These are phyloP conservation scores for Durio zibethinus DNA, from an alignment of 345 rosid species.

Conservation along the genomic window DNA sequence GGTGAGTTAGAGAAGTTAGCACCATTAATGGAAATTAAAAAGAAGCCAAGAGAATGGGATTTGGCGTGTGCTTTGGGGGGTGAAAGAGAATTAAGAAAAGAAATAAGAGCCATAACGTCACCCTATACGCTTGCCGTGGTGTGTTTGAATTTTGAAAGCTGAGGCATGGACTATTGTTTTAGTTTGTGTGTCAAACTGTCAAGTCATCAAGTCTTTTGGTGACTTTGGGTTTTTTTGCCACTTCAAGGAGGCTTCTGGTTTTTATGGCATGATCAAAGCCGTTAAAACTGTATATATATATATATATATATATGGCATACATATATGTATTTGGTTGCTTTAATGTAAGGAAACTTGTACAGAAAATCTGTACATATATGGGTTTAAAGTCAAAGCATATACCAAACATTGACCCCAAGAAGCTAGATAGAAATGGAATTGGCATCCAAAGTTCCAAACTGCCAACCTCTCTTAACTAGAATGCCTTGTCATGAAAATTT, in stretches of 20 bases:
- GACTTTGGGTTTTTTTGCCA: background rate
- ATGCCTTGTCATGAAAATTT: background rate
- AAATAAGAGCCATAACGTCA: background rate
- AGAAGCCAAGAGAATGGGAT: conserved; percentile 17
- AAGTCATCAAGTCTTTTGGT: background rate
- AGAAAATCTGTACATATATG: too few species aligned
- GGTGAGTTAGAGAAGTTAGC: conserved; percentile 29
- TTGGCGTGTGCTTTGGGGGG: conserved; percentile 22
- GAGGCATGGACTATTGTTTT: background rate
- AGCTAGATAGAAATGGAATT: background rate
- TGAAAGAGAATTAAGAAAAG: background rate
- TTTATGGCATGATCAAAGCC: background rate
- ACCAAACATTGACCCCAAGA: conserved; percentile 5
- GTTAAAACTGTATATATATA: background rate
- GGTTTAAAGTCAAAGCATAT: background rate
- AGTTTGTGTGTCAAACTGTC: background rate
- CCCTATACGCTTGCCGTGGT: background rate
- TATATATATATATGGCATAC: background rate
- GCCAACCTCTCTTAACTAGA: background rate
- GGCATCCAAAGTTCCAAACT: background rate
- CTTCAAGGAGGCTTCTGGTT: background rate
- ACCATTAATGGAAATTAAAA: background rate
- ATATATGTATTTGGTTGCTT: background rate
- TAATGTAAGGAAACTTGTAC: too few species aligned
- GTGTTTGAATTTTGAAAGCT: background rate